Evolutionary conservation across 352 stramenopile genomes (phyloP).

Genomic region (Phytophthora hibernalis): DNA sequence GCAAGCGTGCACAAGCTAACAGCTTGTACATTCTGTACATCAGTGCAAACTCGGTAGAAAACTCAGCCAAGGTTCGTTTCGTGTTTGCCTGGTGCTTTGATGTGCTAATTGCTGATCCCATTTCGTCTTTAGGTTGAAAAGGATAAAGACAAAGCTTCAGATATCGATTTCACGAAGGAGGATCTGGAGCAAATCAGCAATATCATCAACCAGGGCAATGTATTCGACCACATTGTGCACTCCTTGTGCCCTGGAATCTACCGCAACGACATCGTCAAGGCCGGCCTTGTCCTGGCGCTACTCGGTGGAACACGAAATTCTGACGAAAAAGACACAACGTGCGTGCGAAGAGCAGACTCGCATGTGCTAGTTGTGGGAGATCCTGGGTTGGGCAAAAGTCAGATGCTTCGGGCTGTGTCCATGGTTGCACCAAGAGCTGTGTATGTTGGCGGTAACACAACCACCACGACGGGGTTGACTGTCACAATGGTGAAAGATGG

Average conservation of each 20-base stretch:
- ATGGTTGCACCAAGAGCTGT: slow-evolving; percentile 94
- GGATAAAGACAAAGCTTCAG: slow-evolving; percentile 59
- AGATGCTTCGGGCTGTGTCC: slow-evolving; percentile 93
- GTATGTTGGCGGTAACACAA: slow-evolving; percentile 98
- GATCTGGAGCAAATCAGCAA: slow-evolving; percentile 93
- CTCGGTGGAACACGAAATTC: slow-evolving; percentile 92
- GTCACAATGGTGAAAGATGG: slow-evolving; percentile 96
- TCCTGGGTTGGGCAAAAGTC: slow-evolving; percentile 96
- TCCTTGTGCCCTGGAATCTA: slow-evolving; percentile 97
- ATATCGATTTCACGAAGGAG: slow-evolving; percentile 88
- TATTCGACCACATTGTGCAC: slow-evolving; percentile 95
- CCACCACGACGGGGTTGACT: slow-evolving; percentile 95
- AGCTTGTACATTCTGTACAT: slow-evolving; percentile 96
- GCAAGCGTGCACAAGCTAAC: slow-evolving; percentile 92
- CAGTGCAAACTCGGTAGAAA: slow-evolving; percentile 91
- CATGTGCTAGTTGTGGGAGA: slow-evolving; percentile 98
- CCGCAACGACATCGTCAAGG: slow-evolving; percentile 98
- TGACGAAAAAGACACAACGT: slow-evolving; percentile 63
- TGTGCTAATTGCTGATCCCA: too few relatives aligned
- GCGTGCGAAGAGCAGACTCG: slow-evolving; percentile 90
- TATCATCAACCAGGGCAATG: slow-evolving; percentile 88
- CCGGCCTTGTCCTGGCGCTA: slow-evolving; percentile 94
- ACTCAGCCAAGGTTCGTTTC: slow-evolving; percentile 55
- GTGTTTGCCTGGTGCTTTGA: neutral
- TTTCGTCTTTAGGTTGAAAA: slow-evolving; percentile 36